Conservation (phyloP, 73 alveolate genomes). For the Tetrahymena borealis region DNA sequence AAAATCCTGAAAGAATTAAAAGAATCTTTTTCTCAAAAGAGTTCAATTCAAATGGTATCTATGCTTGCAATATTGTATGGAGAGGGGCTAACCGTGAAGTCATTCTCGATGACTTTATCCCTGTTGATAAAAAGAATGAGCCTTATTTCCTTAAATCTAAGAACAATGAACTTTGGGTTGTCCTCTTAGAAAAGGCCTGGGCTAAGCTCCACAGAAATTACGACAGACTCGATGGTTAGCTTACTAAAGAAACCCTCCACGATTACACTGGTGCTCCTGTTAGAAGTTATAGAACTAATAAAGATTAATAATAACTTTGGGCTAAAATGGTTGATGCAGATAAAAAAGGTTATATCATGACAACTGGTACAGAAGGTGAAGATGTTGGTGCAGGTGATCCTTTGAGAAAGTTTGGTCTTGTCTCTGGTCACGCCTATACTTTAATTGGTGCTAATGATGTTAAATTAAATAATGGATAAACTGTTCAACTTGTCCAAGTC, state of each 20-base stretch:
- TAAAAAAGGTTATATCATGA: constrained; percentile 60
- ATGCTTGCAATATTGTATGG: constrained; percentile 64
- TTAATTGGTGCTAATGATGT: constrained; percentile 61
- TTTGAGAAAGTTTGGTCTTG: constrained; percentile 68
- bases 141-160: constrained; percentile 70
- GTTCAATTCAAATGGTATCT: constrained; percentile 61
- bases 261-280: constrained; percentile 79
- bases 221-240: constrained; percentile 74
- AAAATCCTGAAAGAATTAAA: constrained; percentile 56
- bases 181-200: constrained; percentile 92
- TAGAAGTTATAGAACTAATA: constrained; percentile 50
- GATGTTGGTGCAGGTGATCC: constrained; percentile 32
- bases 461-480: constrained; percentile 21
- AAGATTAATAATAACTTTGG: constrained; percentile 62
- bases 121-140: constrained; percentile 53
- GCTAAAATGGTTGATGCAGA: constrained; percentile 60
- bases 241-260: constrained; percentile 68
- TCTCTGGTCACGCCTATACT: constrained; percentile 80
- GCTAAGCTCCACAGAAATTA: constrained; percentile 89
- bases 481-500: constrained; percentile 65
- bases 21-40: constrained; percentile 48
- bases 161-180: constrained; percentile 90
- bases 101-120: constrained; percentile 80
- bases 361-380: constrained; percentile 54
- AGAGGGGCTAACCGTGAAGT: constrained; percentile 62